Evolutionary conservation across 1,139 yeast species (phyloP).

Genomic region (Kodamaea suecica): DNA sequence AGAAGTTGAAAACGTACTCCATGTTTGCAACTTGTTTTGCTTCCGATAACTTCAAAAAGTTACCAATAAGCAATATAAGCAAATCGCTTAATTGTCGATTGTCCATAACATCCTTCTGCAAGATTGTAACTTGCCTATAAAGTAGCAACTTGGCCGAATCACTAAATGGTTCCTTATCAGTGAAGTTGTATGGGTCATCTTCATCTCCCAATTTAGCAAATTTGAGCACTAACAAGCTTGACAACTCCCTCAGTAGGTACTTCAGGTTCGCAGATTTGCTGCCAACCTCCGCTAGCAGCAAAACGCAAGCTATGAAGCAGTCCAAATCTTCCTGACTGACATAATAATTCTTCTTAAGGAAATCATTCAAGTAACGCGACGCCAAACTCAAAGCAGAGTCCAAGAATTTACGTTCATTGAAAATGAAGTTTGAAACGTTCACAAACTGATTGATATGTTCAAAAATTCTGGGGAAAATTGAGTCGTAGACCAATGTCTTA

Average conservation of each 20-base stretch:
- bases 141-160: conserved; percentile 32
- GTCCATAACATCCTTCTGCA: conserved; percentile 26
- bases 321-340: conserved; percentile 26
- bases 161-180: conserved; percentile 14
- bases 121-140: conserved; percentile 44
- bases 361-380: conserved; percentile 18
- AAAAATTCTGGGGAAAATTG: conserved; percentile 37
- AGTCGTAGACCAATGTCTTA: conserved; percentile 30
- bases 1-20: conserved; percentile 35
- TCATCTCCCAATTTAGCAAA: conserved; percentile 23
- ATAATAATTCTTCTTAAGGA: conserved; percentile 19
- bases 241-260: conserved; percentile 26
- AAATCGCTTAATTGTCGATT: conserved; percentile 31
- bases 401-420: conserved; percentile 33
- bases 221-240: conserved; percentile 28
- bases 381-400: conserved; percentile 27
- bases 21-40: conserved; percentile 16
- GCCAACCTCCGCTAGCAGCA: conserved; percentile 33
- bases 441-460: conserved; percentile 38
- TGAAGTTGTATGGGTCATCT: conserved; percentile 7
- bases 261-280: conserved; percentile 11
- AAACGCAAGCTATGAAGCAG: conserved; percentile 27
- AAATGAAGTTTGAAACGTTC: conserved; percentile 32
- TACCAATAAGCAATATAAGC: conserved; percentile 32
- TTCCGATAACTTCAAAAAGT: conserved; percentile 20